A percentile compares a stretch with the other conserved stretches of the same genome.
phyloP scores from a whole-genome alignment of 768 basidiomycete genomes.

The Russula sp. region DNA sequence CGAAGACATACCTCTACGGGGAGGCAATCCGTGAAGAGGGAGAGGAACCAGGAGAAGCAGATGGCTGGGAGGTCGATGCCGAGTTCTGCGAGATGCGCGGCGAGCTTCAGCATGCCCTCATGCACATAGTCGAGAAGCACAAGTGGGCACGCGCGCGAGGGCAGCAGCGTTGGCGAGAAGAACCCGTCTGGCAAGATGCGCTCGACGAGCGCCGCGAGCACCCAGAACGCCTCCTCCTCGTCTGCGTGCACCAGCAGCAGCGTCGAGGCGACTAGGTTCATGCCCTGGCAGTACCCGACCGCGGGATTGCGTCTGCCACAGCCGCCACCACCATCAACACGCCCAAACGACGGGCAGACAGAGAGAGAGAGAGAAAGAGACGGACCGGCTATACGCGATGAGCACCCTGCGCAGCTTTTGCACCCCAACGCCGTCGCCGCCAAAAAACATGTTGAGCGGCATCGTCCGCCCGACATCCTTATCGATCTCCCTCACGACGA shows the following conservation, averaged over 20 bases:
- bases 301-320: conserved; percentile 70
- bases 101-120: conserved; percentile 66
- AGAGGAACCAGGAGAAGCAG: conserved; percentile 98
- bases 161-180: conserved; percentile 86
- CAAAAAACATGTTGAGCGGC: conserved; percentile 95
- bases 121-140: conserved; percentile 86
- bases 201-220: conserved; percentile 82
- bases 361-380: background rate
- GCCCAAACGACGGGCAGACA: background rate
- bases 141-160: conserved; percentile 88
- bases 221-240: conserved; percentile 98
- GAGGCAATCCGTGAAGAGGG: conserved; percentile 90
- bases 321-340: background rate
- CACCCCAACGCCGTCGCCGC: conserved; percentile 92
- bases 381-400: conserved; percentile 86
- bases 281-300: conserved; percentile 93
- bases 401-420: conserved; percentile 86
- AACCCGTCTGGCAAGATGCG: conserved; percentile 86
- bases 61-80: conserved; percentile 90
- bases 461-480: conserved; percentile 91
- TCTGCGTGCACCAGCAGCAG: conserved; percentile 87
- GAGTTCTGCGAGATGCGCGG: conserved; percentile 65
- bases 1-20: conserved; percentile 69
- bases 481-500: conserved; percentile 77
- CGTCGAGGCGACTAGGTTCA: conserved; percentile 95